Evolutionary conservation across 2,329 filamentous ascomycete species (phyloP), one percentile per base, ranked within the genome.

Genomic region (Colletotrichum plurivorum): DNA sequence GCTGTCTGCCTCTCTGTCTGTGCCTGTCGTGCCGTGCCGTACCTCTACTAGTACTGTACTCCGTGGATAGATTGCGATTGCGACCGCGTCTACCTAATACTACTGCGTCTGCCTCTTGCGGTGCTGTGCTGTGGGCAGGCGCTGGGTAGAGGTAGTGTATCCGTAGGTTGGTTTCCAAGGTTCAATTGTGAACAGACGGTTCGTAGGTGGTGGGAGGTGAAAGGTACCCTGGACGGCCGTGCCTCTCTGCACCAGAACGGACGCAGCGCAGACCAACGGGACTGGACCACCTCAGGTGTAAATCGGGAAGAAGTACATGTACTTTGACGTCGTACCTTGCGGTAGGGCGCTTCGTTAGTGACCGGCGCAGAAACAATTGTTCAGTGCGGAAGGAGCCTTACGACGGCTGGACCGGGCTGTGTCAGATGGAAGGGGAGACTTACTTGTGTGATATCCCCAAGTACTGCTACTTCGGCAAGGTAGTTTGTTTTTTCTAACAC

Each of bases 251-350:
- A 63, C 60, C 52, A 56, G 51, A 63, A 63, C 36, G 58, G 56
- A 59, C 46, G 48, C 58, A 62, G 59, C 59, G 41, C 25, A 55
- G 41, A 25, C 51, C 51, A 54, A 62, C 39, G 20, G 25, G 59
- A 62, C 59, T 62, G 59, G 59, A 46, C 61, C 49, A 49, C 66
- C 54, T 68, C 54, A 66, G 62, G 62, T 66, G 36, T 10, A n/a
- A 16, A 31, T 60, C 41, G 27, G 25, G 41, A 18, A 22, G n/a
- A 55, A 22, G 55, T 66, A 61, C n/a, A 13, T 15, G 51, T 66
- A 69, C 66, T 56, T 61, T 16, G 22, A 12, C 15, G 22, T 53
- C 12, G 60, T 60, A 52, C 49, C 49, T 54, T 66, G 15, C 12
- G 41, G 41, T 53, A 66, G 55, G 62, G 49, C 62, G 51, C 62